Base-by-base conservation (phyloP, 352 stramenopile genomes). In the Phytophthora pistaciae region DNA sequence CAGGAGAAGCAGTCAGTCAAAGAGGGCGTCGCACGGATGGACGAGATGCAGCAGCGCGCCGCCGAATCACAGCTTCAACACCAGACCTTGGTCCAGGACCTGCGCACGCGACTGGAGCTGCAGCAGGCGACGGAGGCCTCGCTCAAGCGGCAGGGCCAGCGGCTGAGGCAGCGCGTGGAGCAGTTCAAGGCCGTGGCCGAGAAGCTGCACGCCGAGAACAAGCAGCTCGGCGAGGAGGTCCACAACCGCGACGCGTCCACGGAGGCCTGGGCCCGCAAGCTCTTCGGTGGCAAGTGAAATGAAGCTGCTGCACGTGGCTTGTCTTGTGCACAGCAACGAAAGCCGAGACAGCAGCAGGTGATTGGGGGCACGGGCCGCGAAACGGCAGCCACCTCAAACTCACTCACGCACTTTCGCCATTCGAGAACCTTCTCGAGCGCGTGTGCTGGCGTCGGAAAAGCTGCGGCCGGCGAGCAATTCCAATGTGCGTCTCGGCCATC, bases 361-460 rank as follows among this genome's bases (percentile, higher is more conserved):
- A 60, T 60, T 49, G 55, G 55, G 54, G 55, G 55, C 20, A 59
- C 29, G 16, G 8, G 18, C 21, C 8, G 16, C 27, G 54, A 27
- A 68, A 57, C 56, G 62, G 36, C 49, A 66, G 33, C 55, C 38
- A 56, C 10, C 38, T 60, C 38, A 33, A 31, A 31, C 27, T 2
- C 27, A 29, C 33, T 40, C 33, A 42, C 36, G 36, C 36, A 25
- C 48, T 36, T 8, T 23, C 29, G 7, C 21, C 31, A 54, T 77
- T 77, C 64, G 58, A 77, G 70, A 77, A 77, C 64, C 48, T 77
- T 77, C 70, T 77, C 29, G 64, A 69, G 36, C 36, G 4, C 36
- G 36, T 18, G 8, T 18, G 1, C 58, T 52, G 50, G 42, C 60
- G 36, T 23, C 52, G 14, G n/a, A 16, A n/a, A 14, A 6, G 10